These are phyloP conservation scores for Bruguiera sexangula DNA, from an alignment of 345 rosid genomes.

Conservation along the genomic window DNA sequence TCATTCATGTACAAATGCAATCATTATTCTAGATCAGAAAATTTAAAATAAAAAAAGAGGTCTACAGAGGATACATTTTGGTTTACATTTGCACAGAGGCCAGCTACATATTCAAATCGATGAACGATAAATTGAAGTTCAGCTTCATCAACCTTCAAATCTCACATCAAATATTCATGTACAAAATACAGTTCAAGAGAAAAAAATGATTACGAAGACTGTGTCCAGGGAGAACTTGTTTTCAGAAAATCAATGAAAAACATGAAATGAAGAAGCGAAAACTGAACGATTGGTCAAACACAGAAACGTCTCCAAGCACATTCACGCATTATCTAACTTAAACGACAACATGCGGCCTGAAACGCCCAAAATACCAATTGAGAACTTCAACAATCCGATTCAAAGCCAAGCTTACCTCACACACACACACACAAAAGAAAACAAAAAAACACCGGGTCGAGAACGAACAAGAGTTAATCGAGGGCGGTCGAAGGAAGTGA, in stretches of 20 bases:
- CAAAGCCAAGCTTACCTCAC: not conserved
- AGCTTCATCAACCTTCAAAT: not conserved
- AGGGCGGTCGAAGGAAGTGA: not conserved
- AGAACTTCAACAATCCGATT: not conserved
- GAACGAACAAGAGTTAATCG: not conserved
- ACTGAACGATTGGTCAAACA: conserved; percentile 3
- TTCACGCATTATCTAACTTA: not conserved
- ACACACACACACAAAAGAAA: too few relatives aligned
- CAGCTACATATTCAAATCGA: too few relatives aligned
- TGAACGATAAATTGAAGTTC: not conserved
- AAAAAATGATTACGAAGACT: too few relatives aligned
- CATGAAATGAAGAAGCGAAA: not conserved
- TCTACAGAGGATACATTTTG: too few relatives aligned
- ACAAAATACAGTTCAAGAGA: too few relatives aligned
- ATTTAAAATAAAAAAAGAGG: too few relatives aligned
- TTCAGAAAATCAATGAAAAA: not conserved
- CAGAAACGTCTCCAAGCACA: not conserved
- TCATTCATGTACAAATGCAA: too few relatives aligned
- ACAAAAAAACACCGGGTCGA: not conserved
- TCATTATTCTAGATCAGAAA: too few relatives aligned
- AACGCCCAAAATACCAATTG: not conserved
- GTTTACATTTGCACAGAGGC: too few relatives aligned
- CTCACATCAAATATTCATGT: too few relatives aligned
- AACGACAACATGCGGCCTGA: not conserved
- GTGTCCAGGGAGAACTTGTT: too few relatives aligned